phyloP scores from a whole-genome alignment of 352 stramenopile species.

The Discostella stelligera region DNA sequence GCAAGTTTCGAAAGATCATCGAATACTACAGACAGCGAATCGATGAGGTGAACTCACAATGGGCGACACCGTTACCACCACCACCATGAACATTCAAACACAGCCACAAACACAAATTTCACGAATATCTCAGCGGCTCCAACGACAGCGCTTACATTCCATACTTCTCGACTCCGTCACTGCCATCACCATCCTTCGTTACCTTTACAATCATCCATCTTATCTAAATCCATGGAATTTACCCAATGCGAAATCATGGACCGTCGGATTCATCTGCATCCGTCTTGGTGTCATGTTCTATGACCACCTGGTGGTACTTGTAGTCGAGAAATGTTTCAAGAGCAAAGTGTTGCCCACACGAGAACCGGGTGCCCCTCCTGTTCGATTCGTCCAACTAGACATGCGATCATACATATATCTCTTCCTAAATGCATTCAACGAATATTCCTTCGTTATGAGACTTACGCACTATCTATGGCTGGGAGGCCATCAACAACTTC shows the following conservation, averaged over 20 bases:
- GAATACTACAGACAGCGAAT: too few relatives aligned
- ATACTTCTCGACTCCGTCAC: constrained; percentile 52
- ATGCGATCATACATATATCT: constrained; percentile 58
- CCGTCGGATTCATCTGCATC: constrained; percentile 52
- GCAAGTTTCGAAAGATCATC: too few relatives aligned
- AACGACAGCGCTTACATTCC: constrained; percentile 39
- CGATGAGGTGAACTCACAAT: not conserved
- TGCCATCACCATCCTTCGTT: constrained; percentile 37
- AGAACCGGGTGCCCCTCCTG: constrained; percentile 53
- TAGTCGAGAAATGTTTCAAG: constrained; percentile 54
- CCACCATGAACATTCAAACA: not conserved
- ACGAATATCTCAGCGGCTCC: constrained; percentile 19
- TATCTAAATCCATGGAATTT: constrained; percentile 71
- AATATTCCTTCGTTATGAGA: constrained; percentile 73
- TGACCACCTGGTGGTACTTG: constrained; percentile 66
- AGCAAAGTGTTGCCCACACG: constrained; percentile 59
- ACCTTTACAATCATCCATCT: constrained; percentile 53
- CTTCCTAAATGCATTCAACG: constrained; percentile 69
- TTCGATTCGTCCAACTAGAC: constrained; percentile 66
- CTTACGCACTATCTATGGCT: constrained; percentile 67
- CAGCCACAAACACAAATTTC: not conserved
- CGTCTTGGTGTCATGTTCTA: constrained; percentile 65
- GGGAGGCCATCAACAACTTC: constrained; percentile 28
- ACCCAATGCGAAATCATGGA: constrained; percentile 43
- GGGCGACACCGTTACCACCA: not conserved